These are phyloP conservation scores for Phytophthora fragariae DNA, from an alignment of 352 stramenopile species.

Conservation along the genomic window DNA sequence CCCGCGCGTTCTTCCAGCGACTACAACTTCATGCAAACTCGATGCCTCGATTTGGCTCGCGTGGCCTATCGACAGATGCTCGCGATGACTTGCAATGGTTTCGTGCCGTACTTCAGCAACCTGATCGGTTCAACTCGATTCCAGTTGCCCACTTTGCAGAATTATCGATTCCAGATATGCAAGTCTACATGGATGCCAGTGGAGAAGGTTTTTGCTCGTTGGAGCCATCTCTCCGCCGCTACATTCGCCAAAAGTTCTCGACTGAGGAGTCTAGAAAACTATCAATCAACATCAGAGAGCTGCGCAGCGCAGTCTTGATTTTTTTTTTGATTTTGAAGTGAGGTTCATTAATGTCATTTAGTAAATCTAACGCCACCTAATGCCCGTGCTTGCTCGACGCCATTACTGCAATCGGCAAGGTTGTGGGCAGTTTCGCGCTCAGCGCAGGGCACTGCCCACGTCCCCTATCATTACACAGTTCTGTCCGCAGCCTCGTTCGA, in stretches of 20 bases:
- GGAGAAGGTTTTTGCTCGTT: slow-evolving; percentile 20
- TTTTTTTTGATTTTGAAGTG: too few species aligned
- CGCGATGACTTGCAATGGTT: slow-evolving; percentile 20
- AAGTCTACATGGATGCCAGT: slow-evolving; percentile 33
- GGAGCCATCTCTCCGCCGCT: neutral
- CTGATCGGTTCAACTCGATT: slow-evolving; percentile 23
- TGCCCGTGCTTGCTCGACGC: too few species aligned
- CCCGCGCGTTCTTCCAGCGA: slow-evolving; percentile 10
- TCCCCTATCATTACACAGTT: too few species aligned
- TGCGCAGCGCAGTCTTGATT: slow-evolving; percentile 6
- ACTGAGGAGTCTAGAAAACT: slow-evolving; percentile 3
- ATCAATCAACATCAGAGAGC: slow-evolving; percentile 30
- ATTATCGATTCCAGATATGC: neutral
- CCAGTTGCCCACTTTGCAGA: slow-evolving; percentile 14
- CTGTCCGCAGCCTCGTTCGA: too few species aligned
- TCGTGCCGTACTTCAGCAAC: neutral
- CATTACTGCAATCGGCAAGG: too few species aligned
- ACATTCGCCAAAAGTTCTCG: slow-evolving; percentile 17
- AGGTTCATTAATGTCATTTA: too few species aligned
- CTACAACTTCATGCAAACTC: neutral
- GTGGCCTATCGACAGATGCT: neutral
- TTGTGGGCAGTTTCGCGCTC: too few species aligned
- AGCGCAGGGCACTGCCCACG: too few species aligned
- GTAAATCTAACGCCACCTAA: too few species aligned
- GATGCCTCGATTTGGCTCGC: neutral